Evolutionary conservation across 805 yeast genomes (phyloP), one percentile per base, ranked within the genome.

Genomic region (Blastobotrys robertii): DNA sequence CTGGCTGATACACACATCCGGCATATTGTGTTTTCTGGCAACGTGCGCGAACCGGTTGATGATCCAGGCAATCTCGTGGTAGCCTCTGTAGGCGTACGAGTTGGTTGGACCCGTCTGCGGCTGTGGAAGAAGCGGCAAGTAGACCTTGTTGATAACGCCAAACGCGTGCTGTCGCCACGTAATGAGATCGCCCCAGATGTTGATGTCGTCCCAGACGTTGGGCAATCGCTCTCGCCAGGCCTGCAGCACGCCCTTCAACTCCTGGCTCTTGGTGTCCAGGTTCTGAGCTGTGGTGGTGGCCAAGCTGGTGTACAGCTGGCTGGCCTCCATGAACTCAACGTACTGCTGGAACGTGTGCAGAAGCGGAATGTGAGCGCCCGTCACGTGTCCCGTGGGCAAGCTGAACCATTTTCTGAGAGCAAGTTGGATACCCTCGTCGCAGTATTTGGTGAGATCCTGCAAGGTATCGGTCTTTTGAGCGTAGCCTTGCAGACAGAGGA

Each of bases 121-220:
- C 2, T 85, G 77, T 1, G 95, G 94, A 47, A 88, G 82, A 56
- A 94, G 72, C 7, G 97, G 97, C 72, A 88, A 74, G 62, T 92
- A 92, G 1, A 85, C 94, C 59, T 84, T 84, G 68, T 92, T 92
- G 53, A 92, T 88, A 19, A 90, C 96, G 50, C 85, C 88, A 71
- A 94, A 92, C 0, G 95, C 97, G 66, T 92, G 97, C 63, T 92
- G 97, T 52, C 99, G 74, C 99, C 99, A 92, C 0, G 97, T 88
- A 3, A 92, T 95, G 47, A 92, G 66, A 58, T 92, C 99, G 52
- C 94, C 88, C 99, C 99, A 92, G 47, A 88, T 76, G 59, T 87
- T 90, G 55, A 92, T 88, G 60, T 92, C 98, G 63, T 92, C 99
- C 97, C 97, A 92, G 7, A 76, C 70, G 55, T 92, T 92, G 9